Evolutionary conservation across 2,329 filamentous ascomycete species (phyloP).

Genomic region (Teratosphaeriaceae sp.): DNA sequence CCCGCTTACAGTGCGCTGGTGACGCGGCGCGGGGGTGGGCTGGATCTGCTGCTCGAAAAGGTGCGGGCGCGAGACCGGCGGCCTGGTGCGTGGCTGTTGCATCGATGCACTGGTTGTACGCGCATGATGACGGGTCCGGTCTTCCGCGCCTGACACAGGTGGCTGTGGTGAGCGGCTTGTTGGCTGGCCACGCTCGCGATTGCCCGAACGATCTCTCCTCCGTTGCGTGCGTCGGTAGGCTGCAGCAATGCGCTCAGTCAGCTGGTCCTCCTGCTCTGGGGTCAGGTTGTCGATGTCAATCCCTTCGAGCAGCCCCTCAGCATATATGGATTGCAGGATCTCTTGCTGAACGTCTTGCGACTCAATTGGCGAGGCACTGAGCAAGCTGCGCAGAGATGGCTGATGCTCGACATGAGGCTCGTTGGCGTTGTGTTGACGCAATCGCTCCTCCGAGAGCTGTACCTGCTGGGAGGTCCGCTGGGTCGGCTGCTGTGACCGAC

Average conservation of each 20-base stretch:
- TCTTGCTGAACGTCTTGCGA: conserved; percentile 76
- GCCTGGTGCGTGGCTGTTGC: conserved; percentile 28
- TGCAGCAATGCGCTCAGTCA: conserved; percentile 84
- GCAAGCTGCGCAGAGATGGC: conserved; percentile 75
- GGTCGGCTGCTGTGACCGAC: conserved; percentile 8
- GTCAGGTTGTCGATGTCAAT: conserved; percentile 86
- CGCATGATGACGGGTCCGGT: conserved; percentile 17
- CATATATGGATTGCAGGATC: conserved; percentile 80
- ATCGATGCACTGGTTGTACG: conserved; percentile 25
- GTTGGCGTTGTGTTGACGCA: conserved; percentile 16
- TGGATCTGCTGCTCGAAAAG: conserved; percentile 36
- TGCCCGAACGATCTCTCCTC: conserved; percentile 35
- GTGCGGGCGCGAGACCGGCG: conserved; percentile 42
- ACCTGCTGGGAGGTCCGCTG: conserved; percentile 7
- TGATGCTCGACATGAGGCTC: conserved; percentile 66
- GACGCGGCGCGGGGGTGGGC: conserved; percentile 22
- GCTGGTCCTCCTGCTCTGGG: conserved; percentile 75
- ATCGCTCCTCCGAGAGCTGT: conserved; percentile 10
- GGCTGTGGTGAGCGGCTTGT: conserved; percentile 7
- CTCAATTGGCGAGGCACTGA: conserved; percentile 72
- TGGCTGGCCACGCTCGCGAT: conserved; percentile 14
- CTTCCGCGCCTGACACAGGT: conserved; percentile 1
- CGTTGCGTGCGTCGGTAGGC: conserved; percentile 74
- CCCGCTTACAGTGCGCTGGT: conserved; percentile 40
- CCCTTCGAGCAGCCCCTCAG: conserved; percentile 80